phyloP scores from a whole-genome alignment of 2,329 filamentous ascomycete species.

The Aspergillus transmontanensis region DNA sequence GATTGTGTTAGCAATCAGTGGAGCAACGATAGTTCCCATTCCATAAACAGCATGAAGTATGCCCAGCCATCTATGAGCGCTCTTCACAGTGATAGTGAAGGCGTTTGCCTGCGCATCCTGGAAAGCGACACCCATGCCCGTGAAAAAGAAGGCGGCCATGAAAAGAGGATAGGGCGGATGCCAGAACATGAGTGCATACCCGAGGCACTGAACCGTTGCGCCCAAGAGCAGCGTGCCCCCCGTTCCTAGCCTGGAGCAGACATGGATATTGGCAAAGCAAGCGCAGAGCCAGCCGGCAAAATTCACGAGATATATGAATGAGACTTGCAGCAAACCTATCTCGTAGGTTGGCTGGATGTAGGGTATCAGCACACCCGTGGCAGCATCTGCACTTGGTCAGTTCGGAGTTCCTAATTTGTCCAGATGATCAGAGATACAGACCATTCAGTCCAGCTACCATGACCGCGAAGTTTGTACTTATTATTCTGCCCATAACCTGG shows the following conservation, averaged over 20 bases:
- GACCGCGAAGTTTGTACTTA: slow-evolving; percentile 25
- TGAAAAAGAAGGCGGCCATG: slow-evolving; percentile 26
- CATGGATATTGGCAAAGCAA: slow-evolving; percentile 28
- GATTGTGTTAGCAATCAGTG: slow-evolving; percentile 27
- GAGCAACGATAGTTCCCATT: slow-evolving; percentile 23
- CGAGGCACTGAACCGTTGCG: slow-evolving; percentile 21
- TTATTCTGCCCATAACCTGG: slow-evolving; percentile 22
- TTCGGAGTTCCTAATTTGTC: no score
- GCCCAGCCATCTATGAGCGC: slow-evolving; percentile 27
- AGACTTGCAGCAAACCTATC: slow-evolving; percentile 25
- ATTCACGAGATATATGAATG: slow-evolving; percentile 27
- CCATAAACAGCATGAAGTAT: slow-evolving; percentile 28
- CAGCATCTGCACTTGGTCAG: slow-evolving; percentile 19
- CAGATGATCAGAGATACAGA: background rate
- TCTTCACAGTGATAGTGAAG: slow-evolving; percentile 25
- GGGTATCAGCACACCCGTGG: slow-evolving; percentile 27
- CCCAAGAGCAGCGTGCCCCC: slow-evolving; percentile 26
- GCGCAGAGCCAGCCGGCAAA: slow-evolving; percentile 25
- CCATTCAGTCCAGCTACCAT: slow-evolving; percentile 25
- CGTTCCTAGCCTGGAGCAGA: slow-evolving; percentile 25
- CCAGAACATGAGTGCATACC: slow-evolving; percentile 28
- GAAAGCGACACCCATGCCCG: slow-evolving; percentile 24
- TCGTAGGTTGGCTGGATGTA: slow-evolving; percentile 27
- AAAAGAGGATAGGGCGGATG: slow-evolving; percentile 25
- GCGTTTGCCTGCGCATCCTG: slow-evolving; percentile 27